Base-by-base conservation (phyloP, 2,329 filamentous ascomycete genomes). In the Phyllosticta capitalensis region DNA sequence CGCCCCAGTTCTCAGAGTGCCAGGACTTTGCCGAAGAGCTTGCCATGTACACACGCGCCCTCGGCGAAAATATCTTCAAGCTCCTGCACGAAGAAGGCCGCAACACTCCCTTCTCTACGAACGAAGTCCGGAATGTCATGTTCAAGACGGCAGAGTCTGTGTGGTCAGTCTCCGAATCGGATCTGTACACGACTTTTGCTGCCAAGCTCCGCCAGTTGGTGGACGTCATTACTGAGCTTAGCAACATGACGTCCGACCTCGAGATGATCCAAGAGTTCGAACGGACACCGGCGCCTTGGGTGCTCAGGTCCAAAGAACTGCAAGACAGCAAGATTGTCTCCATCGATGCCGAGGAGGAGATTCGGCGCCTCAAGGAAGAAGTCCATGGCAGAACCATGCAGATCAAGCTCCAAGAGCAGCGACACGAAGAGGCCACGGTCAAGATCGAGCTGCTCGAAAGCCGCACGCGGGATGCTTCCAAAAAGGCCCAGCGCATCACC, bases 371-470 rank as follows among this genome's bases (percentile, higher is more conserved):
- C 60, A 90, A 87, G 66, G 89, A 92, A 57, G 87, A 92, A 65
- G 83, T 94, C 64, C 84, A 86, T 64, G 89, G 92, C 67, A 85
- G 88, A 20, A 87, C 89, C 3, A 69, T 74, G 19, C 71, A 76
- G 60, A 70, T 81, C 48, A 73, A 71, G 60, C 67, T 73, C 59
- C 74, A 75, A 50, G 90, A 96, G 64, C 89, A 92, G 70, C 86
- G 87, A 38, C 83, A 95, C 56, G 91, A 95, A 71, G 92, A 95
- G 61, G 82, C 89, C 22, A 83, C 87, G n/a, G 87, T 96, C 65
- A 92, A 94, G 72, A 95, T 96, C 65, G 92, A 96, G 73, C 89
- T 94, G 49, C 84, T 97, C 45, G 89, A 95, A 72, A 89, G 89
- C 7, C 82, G 90, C 60, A 92, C 94, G 86, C 85, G 86, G 61